These are phyloP conservation scores for Dictyostelium purpureum DNA, from an alignment of 78 protist species.

Conservation along the genomic window DNA sequence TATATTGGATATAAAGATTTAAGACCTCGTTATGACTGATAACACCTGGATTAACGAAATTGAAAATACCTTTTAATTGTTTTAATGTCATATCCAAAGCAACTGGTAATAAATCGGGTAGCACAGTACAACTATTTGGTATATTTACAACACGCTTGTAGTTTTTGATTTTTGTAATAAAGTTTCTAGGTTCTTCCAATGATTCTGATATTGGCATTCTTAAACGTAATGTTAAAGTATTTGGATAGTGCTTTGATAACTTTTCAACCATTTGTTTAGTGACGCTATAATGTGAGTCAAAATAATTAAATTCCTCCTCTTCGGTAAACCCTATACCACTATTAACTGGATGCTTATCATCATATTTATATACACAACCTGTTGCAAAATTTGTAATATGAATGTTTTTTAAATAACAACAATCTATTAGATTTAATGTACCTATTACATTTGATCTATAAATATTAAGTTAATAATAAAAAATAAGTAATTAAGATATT, in stretches of 20 bases:
- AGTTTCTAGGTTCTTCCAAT: conserved; percentile 76
- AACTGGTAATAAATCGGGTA: conserved; percentile 88
- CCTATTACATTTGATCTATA: conserved; percentile 86
- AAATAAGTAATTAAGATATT: neutral
- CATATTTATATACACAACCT: conserved; percentile 95
- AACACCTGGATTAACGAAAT: conserved; percentile 92
- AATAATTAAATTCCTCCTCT: conserved; percentile 87
- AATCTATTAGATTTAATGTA: conserved; percentile 74
- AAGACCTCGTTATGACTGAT: conserved; percentile 90
- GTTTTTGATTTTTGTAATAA: conserved; percentile 83
- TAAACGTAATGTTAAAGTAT: conserved; percentile 86
- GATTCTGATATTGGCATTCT: conserved; percentile 94
- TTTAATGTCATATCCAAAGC: conserved; percentile 85
- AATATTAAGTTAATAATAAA: neutral
- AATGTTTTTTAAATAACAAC: conserved; percentile 40
- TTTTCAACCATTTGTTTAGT: conserved; percentile 88
- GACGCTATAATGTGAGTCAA: conserved; percentile 89
- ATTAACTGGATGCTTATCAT: conserved; percentile 69
- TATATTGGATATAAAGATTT: conserved; percentile 75
- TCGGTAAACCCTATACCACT: conserved; percentile 87
- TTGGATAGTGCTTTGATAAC: conserved; percentile 47
- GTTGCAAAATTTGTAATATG: conserved; percentile 93
- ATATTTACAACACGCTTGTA: conserved; percentile 79
- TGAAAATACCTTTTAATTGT: conserved; percentile 80
- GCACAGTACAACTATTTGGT: conserved; percentile 91